Percentiles rank a stretch among this genome's conserved stretches.
phyloP scores from a whole-genome alignment of 2,329 filamentous ascomycete genomes.

The Plenodomus biglobosus region DNA sequence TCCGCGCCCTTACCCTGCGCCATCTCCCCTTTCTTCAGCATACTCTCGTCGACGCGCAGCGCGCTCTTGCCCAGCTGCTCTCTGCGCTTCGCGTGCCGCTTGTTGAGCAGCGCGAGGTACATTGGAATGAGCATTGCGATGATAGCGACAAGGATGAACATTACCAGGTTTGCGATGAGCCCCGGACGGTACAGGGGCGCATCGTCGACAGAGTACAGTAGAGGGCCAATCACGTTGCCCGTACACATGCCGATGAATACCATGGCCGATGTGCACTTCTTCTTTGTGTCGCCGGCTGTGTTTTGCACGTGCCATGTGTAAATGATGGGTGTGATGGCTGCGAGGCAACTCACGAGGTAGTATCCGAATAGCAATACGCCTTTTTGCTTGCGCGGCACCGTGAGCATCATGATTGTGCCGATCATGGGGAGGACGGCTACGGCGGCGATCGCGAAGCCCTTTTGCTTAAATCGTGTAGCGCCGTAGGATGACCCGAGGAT shows the following conservation, averaged over 20 bases:
- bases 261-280: constrained; percentile 41
- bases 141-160: constrained; percentile 37
- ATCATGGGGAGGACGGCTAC: constrained; percentile 56
- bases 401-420: constrained; percentile 55
- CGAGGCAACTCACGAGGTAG: constrained; percentile 50
- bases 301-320: constrained; percentile 45
- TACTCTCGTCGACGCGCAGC: constrained; percentile 36
- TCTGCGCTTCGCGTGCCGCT: constrained; percentile 33
- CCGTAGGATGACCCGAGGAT: constrained; percentile 56
- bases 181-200: constrained; percentile 41
- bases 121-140: constrained; percentile 34
- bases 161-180: constrained; percentile 37
- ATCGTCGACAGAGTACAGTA: constrained; percentile 39
- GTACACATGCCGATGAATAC: constrained; percentile 44
- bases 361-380: constrained; percentile 55
- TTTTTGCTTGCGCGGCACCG: constrained; percentile 51
- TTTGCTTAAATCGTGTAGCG: constrained; percentile 54
- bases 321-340: constrained; percentile 41
- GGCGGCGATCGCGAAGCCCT: constrained; percentile 55
- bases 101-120: constrained; percentile 38
- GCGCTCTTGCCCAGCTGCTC: constrained; percentile 36
- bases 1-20: constrained; percentile 12
- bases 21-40: constrained; percentile 32
- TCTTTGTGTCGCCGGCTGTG: constrained; percentile 43
- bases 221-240: constrained; percentile 43